Conservation (phyloP, 805 yeast species). For the Schwanniomyces sp. region DNA sequence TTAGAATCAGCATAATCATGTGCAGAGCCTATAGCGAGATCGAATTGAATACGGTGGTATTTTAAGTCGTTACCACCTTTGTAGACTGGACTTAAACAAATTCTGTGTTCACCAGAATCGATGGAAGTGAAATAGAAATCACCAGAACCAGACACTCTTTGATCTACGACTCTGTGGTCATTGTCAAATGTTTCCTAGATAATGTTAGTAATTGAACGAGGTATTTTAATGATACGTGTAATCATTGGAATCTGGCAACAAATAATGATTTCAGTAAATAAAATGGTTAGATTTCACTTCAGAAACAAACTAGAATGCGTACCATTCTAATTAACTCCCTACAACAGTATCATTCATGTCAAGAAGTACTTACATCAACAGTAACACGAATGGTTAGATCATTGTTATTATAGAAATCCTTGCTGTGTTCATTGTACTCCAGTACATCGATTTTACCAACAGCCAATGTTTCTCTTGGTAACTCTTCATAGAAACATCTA, state of each 20-base stretch:
- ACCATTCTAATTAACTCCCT: neutral
- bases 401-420: constrained; percentile 51
- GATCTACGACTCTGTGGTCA: constrained; percentile 73
- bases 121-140: constrained; percentile 79
- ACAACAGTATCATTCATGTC: neutral
- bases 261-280: neutral
- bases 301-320: neutral
- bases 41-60: constrained; percentile 69
- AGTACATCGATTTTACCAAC: constrained; percentile 73
- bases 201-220: constrained; percentile 2
- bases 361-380: constrained; percentile 50
- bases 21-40: constrained; percentile 67
- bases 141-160: constrained; percentile 58
- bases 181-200: constrained; percentile 65
- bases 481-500: constrained; percentile 81
- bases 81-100: constrained; percentile 65
- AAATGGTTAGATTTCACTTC: too few relatives aligned
- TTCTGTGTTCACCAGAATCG: constrained; percentile 81
- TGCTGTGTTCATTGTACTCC: constrained; percentile 51
- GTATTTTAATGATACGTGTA: neutral
- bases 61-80: constrained; percentile 69
- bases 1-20: constrained; percentile 61
- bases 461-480: constrained; percentile 75
- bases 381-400: constrained; percentile 64
- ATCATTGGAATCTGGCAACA: too few relatives aligned